Evolutionary conservation across 2,329 filamentous ascomycete species (phyloP).

Genomic region (Pseudocercospora fuligena): DNA sequence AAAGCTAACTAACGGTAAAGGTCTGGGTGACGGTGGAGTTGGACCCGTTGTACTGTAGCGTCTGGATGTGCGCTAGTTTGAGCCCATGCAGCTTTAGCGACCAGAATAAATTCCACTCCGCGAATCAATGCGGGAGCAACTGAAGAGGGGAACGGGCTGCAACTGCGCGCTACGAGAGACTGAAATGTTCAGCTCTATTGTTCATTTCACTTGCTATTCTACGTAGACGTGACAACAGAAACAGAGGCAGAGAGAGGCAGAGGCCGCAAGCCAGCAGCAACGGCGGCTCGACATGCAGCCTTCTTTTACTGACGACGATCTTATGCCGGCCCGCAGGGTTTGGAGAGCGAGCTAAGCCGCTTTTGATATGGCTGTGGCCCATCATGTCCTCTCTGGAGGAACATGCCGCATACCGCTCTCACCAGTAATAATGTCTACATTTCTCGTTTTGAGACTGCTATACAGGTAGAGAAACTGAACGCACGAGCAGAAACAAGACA

Average conservation of each 20-base stretch:
- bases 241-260: background rate
- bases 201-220: background rate
- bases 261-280: background rate
- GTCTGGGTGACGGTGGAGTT: slow-evolving; percentile 2
- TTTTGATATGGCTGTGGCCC: background rate
- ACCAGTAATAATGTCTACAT: background rate
- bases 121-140: background rate
- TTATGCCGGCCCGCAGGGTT: slow-evolving; percentile 1
- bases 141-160: too few species aligned
- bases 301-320: background rate
- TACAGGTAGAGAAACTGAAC: too few species aligned
- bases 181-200: background rate
- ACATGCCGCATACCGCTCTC: background rate
- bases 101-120: background rate
- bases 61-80: background rate
- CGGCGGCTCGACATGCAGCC: background rate
- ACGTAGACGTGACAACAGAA: background rate
- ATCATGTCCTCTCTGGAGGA: too few species aligned
- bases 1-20: background rate
- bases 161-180: background rate
- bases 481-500: too few species aligned
- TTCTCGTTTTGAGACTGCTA: background rate
- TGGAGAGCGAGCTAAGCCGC: background rate
- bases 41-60: background rate
- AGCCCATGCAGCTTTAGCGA: background rate